A percentile compares a stretch with the other conserved stretches of the same genome.
phyloP scores from a whole-genome alignment of 1,139 yeast species.

The Yamadazyma mexicana region DNA sequence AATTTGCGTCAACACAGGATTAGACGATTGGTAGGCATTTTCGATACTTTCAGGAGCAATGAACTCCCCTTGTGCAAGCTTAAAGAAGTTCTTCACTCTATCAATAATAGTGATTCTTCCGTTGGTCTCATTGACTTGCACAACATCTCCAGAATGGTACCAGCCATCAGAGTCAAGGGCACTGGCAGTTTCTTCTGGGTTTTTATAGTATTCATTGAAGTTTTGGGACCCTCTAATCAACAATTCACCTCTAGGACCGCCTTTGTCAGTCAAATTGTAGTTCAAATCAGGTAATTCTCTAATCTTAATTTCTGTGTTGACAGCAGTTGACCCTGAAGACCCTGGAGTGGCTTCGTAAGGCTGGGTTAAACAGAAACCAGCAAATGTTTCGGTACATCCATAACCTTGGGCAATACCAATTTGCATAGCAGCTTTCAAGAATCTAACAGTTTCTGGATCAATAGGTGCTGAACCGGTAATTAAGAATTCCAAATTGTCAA shows the following conservation, averaged over 20 bases:
- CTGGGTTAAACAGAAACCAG: constrained; percentile 35
- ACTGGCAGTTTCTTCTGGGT: constrained; percentile 39
- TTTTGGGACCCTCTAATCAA: constrained; percentile 42
- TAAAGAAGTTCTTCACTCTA: constrained; percentile 45
- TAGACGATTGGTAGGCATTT: constrained; percentile 34
- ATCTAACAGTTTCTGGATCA: constrained; percentile 40
- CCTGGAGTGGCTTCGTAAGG: constrained; percentile 39
- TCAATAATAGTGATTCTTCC: constrained; percentile 38
- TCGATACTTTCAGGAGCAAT: constrained; percentile 46
- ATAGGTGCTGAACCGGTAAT: constrained; percentile 48
- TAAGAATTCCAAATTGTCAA: constrained; percentile 26
- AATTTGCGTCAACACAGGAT: constrained; percentile 34
- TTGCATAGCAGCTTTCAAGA: constrained; percentile 40
- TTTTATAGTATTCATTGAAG: constrained; percentile 36
- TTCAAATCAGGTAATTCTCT: constrained; percentile 42
- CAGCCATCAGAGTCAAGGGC: constrained; percentile 59
- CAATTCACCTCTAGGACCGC: constrained; percentile 45
- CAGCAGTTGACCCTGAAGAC: constrained; percentile 37
- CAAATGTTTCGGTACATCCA: constrained; percentile 49
- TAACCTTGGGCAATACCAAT: constrained; percentile 45
- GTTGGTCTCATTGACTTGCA: constrained; percentile 23
- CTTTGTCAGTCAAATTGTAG: constrained; percentile 28
- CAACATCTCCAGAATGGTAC: constrained; percentile 45
- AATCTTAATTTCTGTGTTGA: constrained; percentile 36
- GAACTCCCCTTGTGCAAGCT: constrained; percentile 47